phyloP scores from a whole-genome alignment of 495 filamentous ascomycete species.

The Penicillium fimorum region DNA sequence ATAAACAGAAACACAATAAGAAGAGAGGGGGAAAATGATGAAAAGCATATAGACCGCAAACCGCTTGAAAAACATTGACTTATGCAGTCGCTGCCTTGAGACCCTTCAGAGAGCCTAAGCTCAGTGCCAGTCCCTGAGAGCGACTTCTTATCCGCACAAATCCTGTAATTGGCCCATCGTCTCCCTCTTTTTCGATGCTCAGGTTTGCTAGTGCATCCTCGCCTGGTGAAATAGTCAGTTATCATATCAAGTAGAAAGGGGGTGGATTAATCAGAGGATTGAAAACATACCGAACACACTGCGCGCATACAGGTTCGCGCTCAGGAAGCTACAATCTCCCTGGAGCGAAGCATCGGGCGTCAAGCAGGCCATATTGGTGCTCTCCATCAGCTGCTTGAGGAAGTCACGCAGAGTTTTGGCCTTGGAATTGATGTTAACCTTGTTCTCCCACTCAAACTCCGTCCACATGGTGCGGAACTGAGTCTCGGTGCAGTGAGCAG shows the following conservation, averaged over 20 bases:
- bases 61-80: constrained; percentile 36
- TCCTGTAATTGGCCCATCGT: constrained; percentile 94
- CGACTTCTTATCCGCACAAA: constrained; percentile 98
- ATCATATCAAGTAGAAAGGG: constrained; percentile 3
- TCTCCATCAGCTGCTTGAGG: constrained; percentile 91
- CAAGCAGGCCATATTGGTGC: constrained; percentile 97
- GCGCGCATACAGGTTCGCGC: constrained; percentile 93
- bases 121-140: constrained; percentile 92
- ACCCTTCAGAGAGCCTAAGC: constrained; percentile 92
- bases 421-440: constrained; percentile 99
- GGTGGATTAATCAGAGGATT: constrained; percentile 9
- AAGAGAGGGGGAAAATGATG: constrained; percentile 23
- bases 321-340: constrained; percentile 97
- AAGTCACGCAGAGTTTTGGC: constrained; percentile 91
- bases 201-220: constrained; percentile 98
- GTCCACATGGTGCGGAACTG: constrained; percentile 99
- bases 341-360: constrained; percentile 95
- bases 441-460: constrained; percentile 99
- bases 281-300: constrained; percentile 90
- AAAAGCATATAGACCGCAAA: constrained; percentile 32
- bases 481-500: constrained; percentile 93
- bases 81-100: constrained; percentile 61
- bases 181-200: constrained; percentile 96
- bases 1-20: constrained; percentile 20
- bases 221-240: constrained; percentile 56